Evolutionary conservation across 257 asterid genomes (phyloP), one percentile per base, ranked within the genome.

Genomic region (Solanum dulcamara): DNA sequence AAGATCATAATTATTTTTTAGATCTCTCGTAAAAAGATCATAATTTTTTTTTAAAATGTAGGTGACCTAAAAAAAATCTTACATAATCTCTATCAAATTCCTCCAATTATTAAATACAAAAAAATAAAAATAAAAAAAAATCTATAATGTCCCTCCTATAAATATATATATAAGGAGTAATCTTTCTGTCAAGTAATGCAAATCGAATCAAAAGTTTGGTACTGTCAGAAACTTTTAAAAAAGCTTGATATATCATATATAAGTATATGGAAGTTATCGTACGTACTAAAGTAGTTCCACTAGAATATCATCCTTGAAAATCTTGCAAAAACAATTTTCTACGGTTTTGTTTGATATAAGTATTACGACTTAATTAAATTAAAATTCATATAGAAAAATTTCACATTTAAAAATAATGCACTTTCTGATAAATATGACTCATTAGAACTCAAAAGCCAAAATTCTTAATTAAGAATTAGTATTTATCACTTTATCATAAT

Each of bases 281-380:
- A 74, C 20, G 81, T 42, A 40, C 35, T n/a, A 72, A 72, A 72
- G 81, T 13, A 40, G 35, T n/a, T 72, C 55, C 81, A 40, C 13
- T 40, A 40, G 55, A 72, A 72, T n/a, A n/a, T 40, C 35, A n/a
- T 42, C 11, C 20, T 71, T 71, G 51, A 22, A 37, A 71, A 38
- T 37, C 6, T 71, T 38, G 20, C 3, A 71, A 71, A 37, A 37
- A 20, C 18, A 72, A 5, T 38, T 71, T n/a, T 40, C 12, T n/a
- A 1, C 0, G 0, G 1, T 40, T 32, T 74, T 10, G 0, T 9
- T 22, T 10, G 1, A 20, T 12, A 26, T 26, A 0, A 1, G 12
- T 62, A 12, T 28, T 24, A 0, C 4, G 0, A 62, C 0, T 67
- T 0, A 0, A 67, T 68, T 9, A 33, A 35, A 18, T 68, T 68